Evolutionary conservation across 441 rosid species (phyloP), one percentile per base, ranked within the genome.

Genomic region (Pelargonium citronellum): DNA sequence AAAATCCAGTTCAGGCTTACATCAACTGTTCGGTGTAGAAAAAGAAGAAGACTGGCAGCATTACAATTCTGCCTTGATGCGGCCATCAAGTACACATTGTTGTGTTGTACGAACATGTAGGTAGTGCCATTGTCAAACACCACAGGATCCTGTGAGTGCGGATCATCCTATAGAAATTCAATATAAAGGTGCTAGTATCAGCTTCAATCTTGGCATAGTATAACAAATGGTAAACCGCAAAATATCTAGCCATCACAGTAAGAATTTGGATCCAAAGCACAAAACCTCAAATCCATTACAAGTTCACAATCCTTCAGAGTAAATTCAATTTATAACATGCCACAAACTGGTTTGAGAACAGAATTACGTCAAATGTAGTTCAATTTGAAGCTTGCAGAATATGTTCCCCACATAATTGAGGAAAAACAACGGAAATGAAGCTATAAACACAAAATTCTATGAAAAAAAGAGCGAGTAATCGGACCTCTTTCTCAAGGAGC

Each of bases 21-120:
- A 86, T 92, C 96, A 71, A 92, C 89, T 2, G 92, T 87, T 1
- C 96, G 91, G 79, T 92, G 99, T 37, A 95, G 87, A 82, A 95
- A 95, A 67, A 79, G 83, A 74, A 95, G 85, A 76, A 90, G 88
- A 77, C 96, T 89, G 69, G 98, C 96, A 16, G 98, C 99, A 82
- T 95, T 92, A 82, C 97, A 90, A 69, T 92, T 95, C 85, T 95
- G 99, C 75, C 93, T 79, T 1, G 98, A 81, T 0, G 99, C 99
- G 1, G 80, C 82, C 99, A 95, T 89, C 66, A 95, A 84, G 78
- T 95, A 95, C 58, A 95, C 79, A 70, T 91, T 95, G 81, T 84
- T 89, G 80, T 95, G 97, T 69, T 89, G 97, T 72, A 95, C 81
- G 77, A 87, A 95, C 96, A 95, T 81, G 78, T 95, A 95, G 5